A percentile compares a stretch with the other conserved stretches of the same genome.
Evolutionary conservation across 2,329 filamentous ascomycete species (phyloP).

Genomic region (Talaromyces atroroseus): DNA sequence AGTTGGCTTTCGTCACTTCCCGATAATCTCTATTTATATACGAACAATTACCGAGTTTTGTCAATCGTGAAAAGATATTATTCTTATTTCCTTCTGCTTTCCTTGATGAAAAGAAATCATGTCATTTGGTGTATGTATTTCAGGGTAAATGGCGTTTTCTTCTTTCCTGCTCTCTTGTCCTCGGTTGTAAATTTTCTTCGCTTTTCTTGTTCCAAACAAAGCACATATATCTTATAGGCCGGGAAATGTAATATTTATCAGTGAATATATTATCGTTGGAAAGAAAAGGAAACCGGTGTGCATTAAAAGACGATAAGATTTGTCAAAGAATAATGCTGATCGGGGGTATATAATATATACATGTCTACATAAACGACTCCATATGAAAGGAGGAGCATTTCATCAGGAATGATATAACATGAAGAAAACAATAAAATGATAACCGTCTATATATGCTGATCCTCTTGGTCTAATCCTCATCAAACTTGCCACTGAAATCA

Average conservation of each 20-base stretch:
- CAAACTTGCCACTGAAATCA: slow-evolving; percentile 63
- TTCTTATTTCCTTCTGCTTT: neutral
- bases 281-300: neutral
- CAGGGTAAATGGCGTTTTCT: slow-evolving; percentile 1
- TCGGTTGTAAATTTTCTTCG: neutral
- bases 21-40: neutral
- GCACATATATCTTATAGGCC: neutral
- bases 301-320: neutral
- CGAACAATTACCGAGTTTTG: neutral
- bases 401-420: neutral
- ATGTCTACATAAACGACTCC: neutral
- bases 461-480: slow-evolving; percentile 46
- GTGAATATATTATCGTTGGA: neutral
- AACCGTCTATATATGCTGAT: slow-evolving; percentile 12
- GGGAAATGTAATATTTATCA: neutral
- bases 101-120: slow-evolving; percentile 6
- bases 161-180: neutral
- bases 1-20: neutral
- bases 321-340: neutral
- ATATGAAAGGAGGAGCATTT: neutral
- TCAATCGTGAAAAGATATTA: too few species aligned
- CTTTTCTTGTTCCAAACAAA: neutral
- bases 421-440: neutral
- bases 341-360: neutral
- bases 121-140: slow-evolving; percentile 5